These are phyloP conservation scores for Mycena leptocephala DNA, from an alignment of 768 basidiomycete species.

Conservation along the genomic window DNA sequence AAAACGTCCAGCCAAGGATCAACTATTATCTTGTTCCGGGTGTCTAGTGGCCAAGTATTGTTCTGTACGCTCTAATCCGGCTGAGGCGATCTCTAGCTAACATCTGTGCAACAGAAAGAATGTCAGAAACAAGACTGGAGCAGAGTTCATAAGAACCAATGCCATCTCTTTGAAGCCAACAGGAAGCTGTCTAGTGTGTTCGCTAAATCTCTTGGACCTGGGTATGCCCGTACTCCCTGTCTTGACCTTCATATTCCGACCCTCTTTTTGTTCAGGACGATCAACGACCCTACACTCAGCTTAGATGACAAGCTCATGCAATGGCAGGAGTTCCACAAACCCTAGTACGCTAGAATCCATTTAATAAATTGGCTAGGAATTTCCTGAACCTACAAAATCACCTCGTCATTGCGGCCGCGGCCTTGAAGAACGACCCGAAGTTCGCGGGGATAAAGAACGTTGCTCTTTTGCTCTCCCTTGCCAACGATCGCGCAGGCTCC, in stretches of 20 bases:
- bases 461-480: neutral
- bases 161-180: constrained; percentile 23
- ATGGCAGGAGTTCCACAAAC: neutral
- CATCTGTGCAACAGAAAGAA: neutral
- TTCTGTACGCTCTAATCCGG: neutral
- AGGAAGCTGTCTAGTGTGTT: constrained; percentile 17
- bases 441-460: constrained; percentile 1
- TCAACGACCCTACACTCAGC: constrained; percentile 17
- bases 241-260: neutral
- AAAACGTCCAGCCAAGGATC: neutral
- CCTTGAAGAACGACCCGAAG: constrained; percentile 7
- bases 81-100: neutral
- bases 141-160: neutral
- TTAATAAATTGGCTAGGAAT: neutral
- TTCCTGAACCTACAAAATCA: constrained; percentile 14
- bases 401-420: constrained; percentile 2
- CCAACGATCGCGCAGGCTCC: constrained; percentile 4
- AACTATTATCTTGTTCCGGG: neutral
- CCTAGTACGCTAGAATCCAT: neutral
- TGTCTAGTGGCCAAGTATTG: constrained; percentile 16
- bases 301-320: neutral
- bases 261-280: neutral
- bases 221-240: neutral
- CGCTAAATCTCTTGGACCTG: constrained; percentile 14
- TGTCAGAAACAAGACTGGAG: constrained; percentile 8